Base-by-base conservation (phyloP, 441 rosid species). In the Croton laevigatus region DNA sequence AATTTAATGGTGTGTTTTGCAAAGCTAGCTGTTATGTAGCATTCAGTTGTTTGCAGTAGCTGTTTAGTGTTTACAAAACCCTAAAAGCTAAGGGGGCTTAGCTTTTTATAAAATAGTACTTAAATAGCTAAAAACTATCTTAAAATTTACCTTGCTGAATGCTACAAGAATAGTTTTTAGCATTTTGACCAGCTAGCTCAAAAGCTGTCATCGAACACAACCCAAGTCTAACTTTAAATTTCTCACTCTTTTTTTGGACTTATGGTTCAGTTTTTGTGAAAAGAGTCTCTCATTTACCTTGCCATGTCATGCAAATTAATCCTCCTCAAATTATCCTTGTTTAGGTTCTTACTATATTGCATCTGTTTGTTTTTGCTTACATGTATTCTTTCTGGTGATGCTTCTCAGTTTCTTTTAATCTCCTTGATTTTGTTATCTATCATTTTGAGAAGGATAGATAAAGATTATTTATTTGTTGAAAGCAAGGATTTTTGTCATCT, bases 401-500 rank as follows among this genome's bases (percentile, higher is more conserved):
- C 52, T 70, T 62, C 54, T 55, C 2, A 20, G 62, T 58, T 66
- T 66, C 37, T 64, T 32, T 32, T 22, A 14, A n/a, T 45, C 54
- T 62, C 12, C 22, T 53, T 37, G 36, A 10, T 58, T 27, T 66
- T 16, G 16, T 55, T 74, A 13, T 22, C 14, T 5, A 34, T 40
- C 71, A 52, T 55, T 61, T 38, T 68, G 7, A 14, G 40, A n/a
- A 69, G 42, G 34, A 65, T 0, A 0, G 52, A 3, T 55, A 4
- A 20, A 40, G 22, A n/a, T n/a, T n/a, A n/a, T 4, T 42, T 66
- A 38, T 16, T 64, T 16, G 9, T 37, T 42, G 17, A 44, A 16
- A 14, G 7, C 32, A 36, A 52, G 17, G 20, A 71, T 58, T 70
- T 59, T 69, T 65, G 61, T 62, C 66, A 48, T 58, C 49, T 17